Evolutionary conservation across 805 yeast species (phyloP).

Genomic region (Candida cerambycidarum): DNA sequence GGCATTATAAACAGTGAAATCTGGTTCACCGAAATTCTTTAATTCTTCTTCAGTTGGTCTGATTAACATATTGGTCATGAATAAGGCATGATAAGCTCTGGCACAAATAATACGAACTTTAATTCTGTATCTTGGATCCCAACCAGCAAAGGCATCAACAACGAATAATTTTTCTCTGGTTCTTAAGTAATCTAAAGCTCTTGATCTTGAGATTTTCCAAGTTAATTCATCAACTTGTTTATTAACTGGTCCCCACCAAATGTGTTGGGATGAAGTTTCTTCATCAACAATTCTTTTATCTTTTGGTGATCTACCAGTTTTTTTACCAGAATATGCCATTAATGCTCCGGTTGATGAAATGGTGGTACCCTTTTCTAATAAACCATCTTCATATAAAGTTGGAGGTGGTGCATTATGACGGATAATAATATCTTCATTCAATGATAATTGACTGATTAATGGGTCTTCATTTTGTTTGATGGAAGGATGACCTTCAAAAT

Average conservation of each 20-base stretch:
- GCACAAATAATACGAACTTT: slow-evolving; percentile 96
- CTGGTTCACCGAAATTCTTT: slow-evolving; percentile 91
- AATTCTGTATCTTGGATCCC: slow-evolving; percentile 98
- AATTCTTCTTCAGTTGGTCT: slow-evolving; percentile 91
- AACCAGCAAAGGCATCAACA: slow-evolving; percentile 96
- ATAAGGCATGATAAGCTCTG: slow-evolving; percentile 96
- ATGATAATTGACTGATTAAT: slow-evolving; percentile 39
- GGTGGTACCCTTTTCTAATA: slow-evolving; percentile 85
- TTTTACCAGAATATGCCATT: slow-evolving; percentile 91
- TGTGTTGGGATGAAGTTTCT: slow-evolving; percentile 73
- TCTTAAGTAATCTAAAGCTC: slow-evolving; percentile 95
- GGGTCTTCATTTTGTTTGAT: slow-evolving; percentile 43
- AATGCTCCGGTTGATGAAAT: slow-evolving; percentile 92
- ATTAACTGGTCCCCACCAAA: slow-evolving; percentile 99
- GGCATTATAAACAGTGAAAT: slow-evolving; percentile 96
- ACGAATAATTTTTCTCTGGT: slow-evolving; percentile 92
- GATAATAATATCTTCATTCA: slow-evolving; percentile 62
- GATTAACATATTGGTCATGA: slow-evolving; percentile 97
- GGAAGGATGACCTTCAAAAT: slow-evolving; percentile 40
- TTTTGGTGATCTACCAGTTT: slow-evolving; percentile 98
- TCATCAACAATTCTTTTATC: slow-evolving; percentile 98
- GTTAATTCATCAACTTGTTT: slow-evolving; percentile 91
- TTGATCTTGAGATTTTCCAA: slow-evolving; percentile 92
- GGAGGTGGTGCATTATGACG: slow-evolving; percentile 95
- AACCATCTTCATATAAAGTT: slow-evolving; percentile 90